A percentile compares a stretch with the other conserved stretches of the same genome.
Evolutionary conservation across 768 basidiomycete species (phyloP).

Genomic region (Hericium rajendrae): DNA sequence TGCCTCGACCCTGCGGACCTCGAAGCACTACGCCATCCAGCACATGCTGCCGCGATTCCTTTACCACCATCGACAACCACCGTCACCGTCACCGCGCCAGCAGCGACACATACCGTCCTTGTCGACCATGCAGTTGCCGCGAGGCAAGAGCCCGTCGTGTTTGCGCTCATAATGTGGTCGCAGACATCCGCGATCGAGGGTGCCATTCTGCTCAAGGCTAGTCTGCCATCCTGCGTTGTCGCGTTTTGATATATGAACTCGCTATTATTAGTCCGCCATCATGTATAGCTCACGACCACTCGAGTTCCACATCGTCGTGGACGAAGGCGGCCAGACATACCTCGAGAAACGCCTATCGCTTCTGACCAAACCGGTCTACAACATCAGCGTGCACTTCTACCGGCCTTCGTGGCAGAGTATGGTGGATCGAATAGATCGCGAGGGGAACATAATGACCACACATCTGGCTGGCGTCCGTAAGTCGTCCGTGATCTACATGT

Average conservation of each 20-base stretch:
- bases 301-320: slow-evolving; percentile 37
- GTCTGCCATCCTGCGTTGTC: not conserved
- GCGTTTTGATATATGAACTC: not conserved
- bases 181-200: slow-evolving; percentile 10
- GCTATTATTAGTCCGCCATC: slow-evolving; percentile 23
- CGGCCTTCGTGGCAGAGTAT: slow-evolving; percentile 31
- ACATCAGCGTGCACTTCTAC: slow-evolving; percentile 33
- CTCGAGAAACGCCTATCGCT: slow-evolving; percentile 30
- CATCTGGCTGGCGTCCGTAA: slow-evolving; percentile 39
- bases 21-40: not conserved
- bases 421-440: slow-evolving; percentile 33
- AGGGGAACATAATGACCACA: slow-evolving; percentile 35
- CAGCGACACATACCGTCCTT: not conserved
- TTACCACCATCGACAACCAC: not conserved
- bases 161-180: slow-evolving; percentile 10
- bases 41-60: not conserved
- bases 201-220: slow-evolving; percentile 12
- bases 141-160: slow-evolving; percentile 4
- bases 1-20: not conserved
- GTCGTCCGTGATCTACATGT: slow-evolving; percentile 14
- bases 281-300: slow-evolving; percentile 30
- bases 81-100: not conserved
- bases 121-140: not conserved
- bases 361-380: slow-evolving; percentile 27
- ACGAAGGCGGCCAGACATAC: slow-evolving; percentile 30